phyloP scores from a whole-genome alignment of 2,329 filamentous ascomycete species.

The Aspergillus fumigatiaffinis region DNA sequence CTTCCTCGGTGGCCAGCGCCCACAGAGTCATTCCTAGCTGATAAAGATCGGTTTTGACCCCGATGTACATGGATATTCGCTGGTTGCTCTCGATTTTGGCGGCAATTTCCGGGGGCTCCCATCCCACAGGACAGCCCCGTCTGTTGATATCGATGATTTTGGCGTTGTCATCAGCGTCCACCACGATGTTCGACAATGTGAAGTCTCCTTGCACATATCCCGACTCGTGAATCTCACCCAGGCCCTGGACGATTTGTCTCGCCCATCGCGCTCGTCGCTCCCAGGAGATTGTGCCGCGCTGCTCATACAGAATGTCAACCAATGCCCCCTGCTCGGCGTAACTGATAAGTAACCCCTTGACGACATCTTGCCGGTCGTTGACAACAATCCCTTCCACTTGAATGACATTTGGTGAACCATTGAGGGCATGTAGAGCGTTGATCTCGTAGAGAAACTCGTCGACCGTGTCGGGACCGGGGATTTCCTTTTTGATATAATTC shows the following conservation, averaged over 20 bases:
- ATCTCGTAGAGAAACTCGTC: conserved; percentile 98
- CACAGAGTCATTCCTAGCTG: conserved; percentile 97
- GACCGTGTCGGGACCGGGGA: conserved; percentile 88
- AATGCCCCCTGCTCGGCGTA: conserved; percentile 83
- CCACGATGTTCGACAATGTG: conserved; percentile 93
- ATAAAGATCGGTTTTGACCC: conserved; percentile 93
- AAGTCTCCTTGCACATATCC: conserved; percentile 98
- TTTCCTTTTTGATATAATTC: conserved; percentile 92
- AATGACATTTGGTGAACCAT: conserved; percentile 72
- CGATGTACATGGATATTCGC: conserved; percentile 93
- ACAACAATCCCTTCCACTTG: conserved; percentile 83
- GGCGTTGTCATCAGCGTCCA: conserved; percentile 77
- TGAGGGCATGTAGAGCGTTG: conserved; percentile 80
- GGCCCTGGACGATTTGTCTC: conserved; percentile 79
- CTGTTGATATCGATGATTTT: conserved; percentile 99
- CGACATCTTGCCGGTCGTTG: conserved; percentile 66
- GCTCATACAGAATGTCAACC: conserved; percentile 86
- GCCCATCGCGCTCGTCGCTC: conserved; percentile 78
- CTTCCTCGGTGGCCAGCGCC: conserved; percentile 80
- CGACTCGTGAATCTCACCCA: conserved; percentile 89
- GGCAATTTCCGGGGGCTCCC: conserved; percentile 92
- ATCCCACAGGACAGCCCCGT: conserved; percentile 92
- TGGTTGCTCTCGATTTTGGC: conserved; percentile 82
- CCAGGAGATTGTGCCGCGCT: conserved; percentile 63
- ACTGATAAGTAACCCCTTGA: conserved; percentile 86